A percentile compares a stretch with the other conserved stretches of the same genome.
Conservation (phyloP, 768 basidiomycete genomes). For the Amanita muscaria region DNA sequence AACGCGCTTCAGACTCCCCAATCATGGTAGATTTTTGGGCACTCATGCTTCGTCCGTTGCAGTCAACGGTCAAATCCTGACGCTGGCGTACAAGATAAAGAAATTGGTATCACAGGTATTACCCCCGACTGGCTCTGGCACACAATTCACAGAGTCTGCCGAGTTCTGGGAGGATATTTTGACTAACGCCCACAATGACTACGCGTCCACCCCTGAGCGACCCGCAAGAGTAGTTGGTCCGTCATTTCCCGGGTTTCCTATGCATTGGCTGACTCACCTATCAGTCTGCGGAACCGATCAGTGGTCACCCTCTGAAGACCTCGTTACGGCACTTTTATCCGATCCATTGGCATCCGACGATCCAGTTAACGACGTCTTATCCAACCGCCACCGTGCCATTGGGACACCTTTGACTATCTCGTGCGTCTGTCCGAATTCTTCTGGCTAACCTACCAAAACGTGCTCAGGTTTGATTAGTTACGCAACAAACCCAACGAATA, state of each 20-base stretch:
- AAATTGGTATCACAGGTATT: conserved; percentile 38
- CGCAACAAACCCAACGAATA: background rate
- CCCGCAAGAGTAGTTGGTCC: conserved; percentile 42
- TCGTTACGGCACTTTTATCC: conserved; percentile 63
- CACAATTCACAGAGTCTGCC: conserved; percentile 21
- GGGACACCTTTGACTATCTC: conserved; percentile 27
- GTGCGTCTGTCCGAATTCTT: conserved; percentile 24
- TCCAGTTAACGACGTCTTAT: conserved; percentile 32
- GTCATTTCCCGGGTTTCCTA: conserved; percentile 15
- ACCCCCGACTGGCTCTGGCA: conserved; percentile 11
- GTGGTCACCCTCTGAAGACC: conserved; percentile 42
- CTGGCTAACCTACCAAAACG: background rate
- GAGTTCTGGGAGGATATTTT: conserved; percentile 41
- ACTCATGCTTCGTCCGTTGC: background rate
- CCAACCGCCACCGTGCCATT: conserved; percentile 37
- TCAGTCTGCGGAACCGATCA: conserved; percentile 53
- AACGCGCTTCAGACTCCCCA: background rate
- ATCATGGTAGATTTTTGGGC: background rate
- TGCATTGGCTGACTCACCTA: background rate
- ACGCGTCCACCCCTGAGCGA: conserved; percentile 22
- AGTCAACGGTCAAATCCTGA: conserved; percentile 24
- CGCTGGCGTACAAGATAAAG: conserved; percentile 40
- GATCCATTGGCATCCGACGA: conserved; percentile 58
- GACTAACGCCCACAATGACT: conserved; percentile 26
- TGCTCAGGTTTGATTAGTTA: background rate